phyloP scores from a whole-genome alignment of 495 filamentous ascomycete genomes.

The Echria macrotheca region DNA sequence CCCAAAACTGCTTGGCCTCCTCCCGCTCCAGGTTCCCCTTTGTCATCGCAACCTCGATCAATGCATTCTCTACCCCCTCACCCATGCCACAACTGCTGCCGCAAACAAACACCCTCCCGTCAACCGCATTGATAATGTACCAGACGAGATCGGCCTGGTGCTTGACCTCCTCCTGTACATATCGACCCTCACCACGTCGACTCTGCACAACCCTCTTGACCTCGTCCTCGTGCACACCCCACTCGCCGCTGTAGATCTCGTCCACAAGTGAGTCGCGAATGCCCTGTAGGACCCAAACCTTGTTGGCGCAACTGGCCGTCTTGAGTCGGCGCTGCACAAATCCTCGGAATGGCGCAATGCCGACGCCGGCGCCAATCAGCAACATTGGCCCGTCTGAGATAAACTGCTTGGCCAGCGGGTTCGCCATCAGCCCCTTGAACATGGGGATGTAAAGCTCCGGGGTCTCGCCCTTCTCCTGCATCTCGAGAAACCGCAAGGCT shows the following conservation, averaged over 20 bases:
- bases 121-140: conserved; percentile 89
- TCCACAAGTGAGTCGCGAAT: conserved; percentile 87
- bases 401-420: conserved; percentile 87
- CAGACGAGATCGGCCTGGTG: conserved; percentile 92
- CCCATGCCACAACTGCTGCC: conserved; percentile 95
- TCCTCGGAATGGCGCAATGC: conserved; percentile 93
- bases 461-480: conserved; percentile 51
- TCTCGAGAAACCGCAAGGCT: conserved; percentile 61
- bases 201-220: conserved; percentile 93
- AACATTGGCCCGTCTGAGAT: conserved; percentile 92
- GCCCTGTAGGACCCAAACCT: conserved; percentile 99
- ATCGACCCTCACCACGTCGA: conserved; percentile 67
- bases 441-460: conserved; percentile 74
- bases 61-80: conserved; percentile 82
- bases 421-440: conserved; percentile 98
- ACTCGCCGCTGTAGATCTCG: conserved; percentile 93
- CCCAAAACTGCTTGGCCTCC: conserved; percentile 74
- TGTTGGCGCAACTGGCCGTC: conserved; percentile 97
- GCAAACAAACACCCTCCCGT: conserved; percentile 93
- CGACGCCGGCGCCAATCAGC: conserved; percentile 91
- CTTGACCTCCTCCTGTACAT: conserved; percentile 82
- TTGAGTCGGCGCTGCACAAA: conserved; percentile 93
- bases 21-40: conserved; percentile 70
- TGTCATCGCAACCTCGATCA: conserved; percentile 73
- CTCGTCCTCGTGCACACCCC: conserved; percentile 87